Percentiles rank a stretch among this genome's conserved stretches.
Conservation (phyloP, 2,329 filamentous ascomycete genomes). For the Microdochium trichocladiopsis region DNA sequence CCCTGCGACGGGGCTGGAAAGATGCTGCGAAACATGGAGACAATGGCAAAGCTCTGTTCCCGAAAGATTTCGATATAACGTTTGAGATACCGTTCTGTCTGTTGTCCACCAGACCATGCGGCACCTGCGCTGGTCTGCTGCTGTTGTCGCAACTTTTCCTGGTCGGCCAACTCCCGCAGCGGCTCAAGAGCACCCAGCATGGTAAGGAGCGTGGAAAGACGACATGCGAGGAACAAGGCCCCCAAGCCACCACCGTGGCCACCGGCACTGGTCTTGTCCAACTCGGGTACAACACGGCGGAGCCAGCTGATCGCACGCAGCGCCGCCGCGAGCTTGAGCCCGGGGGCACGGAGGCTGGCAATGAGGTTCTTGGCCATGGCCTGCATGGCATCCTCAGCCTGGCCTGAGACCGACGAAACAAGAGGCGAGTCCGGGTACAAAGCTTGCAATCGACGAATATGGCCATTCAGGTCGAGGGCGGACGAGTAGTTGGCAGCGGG, state of each 20-base stretch:
- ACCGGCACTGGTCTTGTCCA: conserved; percentile 38
- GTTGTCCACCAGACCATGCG: conserved; percentile 67
- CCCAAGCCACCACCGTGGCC: conserved; percentile 63
- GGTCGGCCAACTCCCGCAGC: conserved; percentile 80
- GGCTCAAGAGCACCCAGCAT: conserved; percentile 82
- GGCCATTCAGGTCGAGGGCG: conserved; percentile 85
- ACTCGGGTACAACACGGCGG: conserved; percentile 75
- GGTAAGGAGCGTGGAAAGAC: conserved; percentile 69
- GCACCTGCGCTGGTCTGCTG: conserved; percentile 29
- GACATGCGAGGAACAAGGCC: conserved; percentile 79
- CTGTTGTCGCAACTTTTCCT: conserved; percentile 55
- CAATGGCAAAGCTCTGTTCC: conserved; percentile 92
- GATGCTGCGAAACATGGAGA: conserved; percentile 90
- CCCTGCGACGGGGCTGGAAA: conserved; percentile 46
- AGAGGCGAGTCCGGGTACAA: conserved; percentile 76
- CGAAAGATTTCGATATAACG: conserved; percentile 96
- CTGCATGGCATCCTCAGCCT: conserved; percentile 83
- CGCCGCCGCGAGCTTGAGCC: conserved; percentile 80
- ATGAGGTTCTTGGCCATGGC: conserved; percentile 84
- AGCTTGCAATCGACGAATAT: conserved; percentile 78
- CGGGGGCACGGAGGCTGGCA: conserved; percentile 64
- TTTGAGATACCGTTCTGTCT: conserved; percentile 91
- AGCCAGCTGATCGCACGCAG: conserved; percentile 91
- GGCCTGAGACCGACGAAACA: conserved; percentile 62
- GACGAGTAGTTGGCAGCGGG: conserved; percentile 72